Base-by-base conservation (phyloP, 2,329 filamentous ascomycete species). In the Xylaria sp. region DNA sequence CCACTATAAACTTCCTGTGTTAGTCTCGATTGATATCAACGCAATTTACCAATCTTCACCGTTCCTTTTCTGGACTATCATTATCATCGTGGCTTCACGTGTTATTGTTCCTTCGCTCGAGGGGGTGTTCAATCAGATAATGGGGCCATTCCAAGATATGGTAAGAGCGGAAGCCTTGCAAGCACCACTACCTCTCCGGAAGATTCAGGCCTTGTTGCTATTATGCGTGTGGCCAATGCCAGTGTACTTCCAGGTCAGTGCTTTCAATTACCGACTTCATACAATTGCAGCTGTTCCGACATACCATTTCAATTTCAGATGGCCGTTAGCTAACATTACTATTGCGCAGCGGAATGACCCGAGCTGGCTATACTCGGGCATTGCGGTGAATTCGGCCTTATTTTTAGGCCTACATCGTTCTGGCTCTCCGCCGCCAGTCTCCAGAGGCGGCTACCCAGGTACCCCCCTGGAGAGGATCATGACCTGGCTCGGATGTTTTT, bases 401-500 rank as follows among this genome's bases (percentile, higher is more conserved):
- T 72, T 66, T 33, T 68, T 73, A 68, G 67, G 70, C 37, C 64
- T 74, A 19, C 70, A 72, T 31, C 67, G 68, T 23, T 62, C 68
- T n/a, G 60, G 46, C 47, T 58, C 66, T 13, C 58, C 60, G 19
- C 67, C 68, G 1, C 25, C 68, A 1, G 64, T 63, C 8, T 64
- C 62, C 44, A 43, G 66, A 4, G 66, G 67, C 4, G 60, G 63
- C 7, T 52, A 49, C 6, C 47, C 67, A 2, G 71, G 64, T 15
- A 71, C 41, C 10, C 35, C 58, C 8, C 61, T 68, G 9, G 69
- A 67, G n/a, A 67, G 70, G 37, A 60, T 64, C n/a, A 68, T 66
- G 53, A 70, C 72, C 2, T 74, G 72, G 72, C 61, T 74, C 13
- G 72, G 71, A 21, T 74, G 71, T 31, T 74, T 74, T 31, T 71